Conservation (phyloP, 1,139 yeast species). For the Yamadazyma jaroonii region DNA sequence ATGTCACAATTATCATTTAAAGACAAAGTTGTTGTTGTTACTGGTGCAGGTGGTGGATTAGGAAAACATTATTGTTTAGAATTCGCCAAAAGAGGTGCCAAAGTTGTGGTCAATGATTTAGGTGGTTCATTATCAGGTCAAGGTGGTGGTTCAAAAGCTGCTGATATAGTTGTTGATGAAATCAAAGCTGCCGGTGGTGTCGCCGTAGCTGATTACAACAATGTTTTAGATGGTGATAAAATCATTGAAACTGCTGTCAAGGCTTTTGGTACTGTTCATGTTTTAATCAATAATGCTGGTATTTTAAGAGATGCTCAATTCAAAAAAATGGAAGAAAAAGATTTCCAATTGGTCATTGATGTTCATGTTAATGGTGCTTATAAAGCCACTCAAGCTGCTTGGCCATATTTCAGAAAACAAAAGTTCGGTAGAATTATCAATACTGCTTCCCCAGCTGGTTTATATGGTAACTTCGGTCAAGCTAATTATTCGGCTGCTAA, state of each 20-base stretch:
- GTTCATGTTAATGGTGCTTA: conserved; percentile 91
- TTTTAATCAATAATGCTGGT: conserved; percentile 92
- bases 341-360: conserved; percentile 75
- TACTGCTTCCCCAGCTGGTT: conserved; percentile 95
- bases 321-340: conserved; percentile 80
- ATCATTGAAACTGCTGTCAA: conserved; percentile 85
- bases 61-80: conserved; percentile 87
- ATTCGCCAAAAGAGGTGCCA: conserved; percentile 88
- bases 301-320: conserved; percentile 75
- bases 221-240: conserved; percentile 83
- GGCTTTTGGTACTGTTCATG: conserved; percentile 84
- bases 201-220: conserved; percentile 94
- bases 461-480: conserved; percentile 96
- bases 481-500: conserved; percentile 95
- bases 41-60: conserved; percentile 98
- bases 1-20: conserved; percentile 53
- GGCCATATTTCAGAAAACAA: conserved; percentile 88
- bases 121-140: conserved; percentile 82
- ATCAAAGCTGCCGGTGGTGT: conserved; percentile 72
- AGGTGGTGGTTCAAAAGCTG: conserved; percentile 66
- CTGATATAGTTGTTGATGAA: conserved; percentile 86
- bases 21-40: conserved; percentile 83
- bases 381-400: conserved; percentile 83
- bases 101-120: conserved; percentile 87
- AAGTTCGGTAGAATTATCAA: conserved; percentile 84